phyloP scores from a whole-genome alignment of 345 rosid species.

The Linum lewisii region DNA sequence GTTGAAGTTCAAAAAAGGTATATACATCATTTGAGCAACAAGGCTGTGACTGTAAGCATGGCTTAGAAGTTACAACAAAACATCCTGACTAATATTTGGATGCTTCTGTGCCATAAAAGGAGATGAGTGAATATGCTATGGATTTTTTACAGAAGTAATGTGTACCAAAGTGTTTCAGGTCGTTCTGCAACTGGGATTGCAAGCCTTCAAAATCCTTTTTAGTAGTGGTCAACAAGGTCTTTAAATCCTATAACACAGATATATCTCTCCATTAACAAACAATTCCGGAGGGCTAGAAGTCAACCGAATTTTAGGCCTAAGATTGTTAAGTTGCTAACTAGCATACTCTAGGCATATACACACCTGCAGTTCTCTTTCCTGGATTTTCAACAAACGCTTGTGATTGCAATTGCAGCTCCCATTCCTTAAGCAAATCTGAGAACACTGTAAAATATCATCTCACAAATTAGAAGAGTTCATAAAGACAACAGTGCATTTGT shows the following conservation, averaged over 20 bases:
- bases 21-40: background rate
- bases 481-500: too few species aligned
- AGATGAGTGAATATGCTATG: background rate
- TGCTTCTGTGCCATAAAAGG: background rate
- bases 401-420: constrained; percentile 35
- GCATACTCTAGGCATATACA: background rate
- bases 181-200: constrained; percentile 50
- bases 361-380: constrained; percentile 64
- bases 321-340: background rate
- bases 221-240: constrained; percentile 43
- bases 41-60: background rate
- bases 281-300: background rate
- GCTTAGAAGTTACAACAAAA: too few species aligned
- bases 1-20: background rate
- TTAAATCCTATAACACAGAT: constrained; percentile 44
- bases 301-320: background rate
- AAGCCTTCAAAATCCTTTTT: constrained; percentile 59
- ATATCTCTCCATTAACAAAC: background rate
- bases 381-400: constrained; percentile 41
- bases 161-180: constrained; percentile 56
- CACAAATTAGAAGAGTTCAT: background rate
- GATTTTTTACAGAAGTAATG: background rate
- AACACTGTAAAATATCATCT: constrained; percentile 32
- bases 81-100: too few species aligned
- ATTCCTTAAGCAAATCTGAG: constrained; percentile 31